Base-by-base conservation (phyloP, 2,329 filamentous ascomycete genomes). In the Xylariaceae sp. region DNA sequence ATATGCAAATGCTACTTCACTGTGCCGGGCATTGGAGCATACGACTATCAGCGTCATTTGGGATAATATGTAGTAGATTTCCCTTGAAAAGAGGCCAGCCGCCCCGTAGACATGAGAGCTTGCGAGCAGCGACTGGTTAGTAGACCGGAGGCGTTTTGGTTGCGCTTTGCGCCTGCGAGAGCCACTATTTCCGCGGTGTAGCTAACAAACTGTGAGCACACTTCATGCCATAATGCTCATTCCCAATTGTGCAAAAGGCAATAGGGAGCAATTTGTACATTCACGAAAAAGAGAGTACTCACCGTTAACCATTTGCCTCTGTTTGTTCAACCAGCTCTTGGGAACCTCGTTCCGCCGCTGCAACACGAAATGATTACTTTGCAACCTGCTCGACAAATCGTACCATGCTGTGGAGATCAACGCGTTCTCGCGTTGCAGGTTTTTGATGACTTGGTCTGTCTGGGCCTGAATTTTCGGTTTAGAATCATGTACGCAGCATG, bases 351-450 rank as follows among this genome's bases (percentile, higher is more conserved):
- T 85, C 65, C 89, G 82, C 64, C 91, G 80, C 70, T 92, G 89
- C 61, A 96, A 76, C 52, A 91, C 86, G 37, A 94, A 88, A 61
- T 90, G 90, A 72, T 93, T 94, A 76, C 89, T 92, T 75, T 95
- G 91, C 65, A 96, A 75, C 48, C 91, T 82, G 70, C 82, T 87
- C 23, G 88, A 87, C 67, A 95, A 83, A 73, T 94, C 90, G 75
- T 93, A 93, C 90, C 90, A 96, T 2, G 91, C 91, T n/a, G 87
- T 89, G 23, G 88, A 81, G 67, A 96, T 91, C 70, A 95, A 82
- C 34, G 83, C 82, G 72, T 91, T 92, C 74, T 96, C 91, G 65
- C 89, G 85, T 71, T 89, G 84, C 57, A 96, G 82, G 65, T 87
- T 90, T 64, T 86, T 85, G 68, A 90, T 83, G 47, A 79, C 76